Evolutionary conservation across 2,329 filamentous ascomycete genomes (phyloP), one percentile per base, ranked within the genome.

Genomic region (Verticillium isaacii): DNA sequence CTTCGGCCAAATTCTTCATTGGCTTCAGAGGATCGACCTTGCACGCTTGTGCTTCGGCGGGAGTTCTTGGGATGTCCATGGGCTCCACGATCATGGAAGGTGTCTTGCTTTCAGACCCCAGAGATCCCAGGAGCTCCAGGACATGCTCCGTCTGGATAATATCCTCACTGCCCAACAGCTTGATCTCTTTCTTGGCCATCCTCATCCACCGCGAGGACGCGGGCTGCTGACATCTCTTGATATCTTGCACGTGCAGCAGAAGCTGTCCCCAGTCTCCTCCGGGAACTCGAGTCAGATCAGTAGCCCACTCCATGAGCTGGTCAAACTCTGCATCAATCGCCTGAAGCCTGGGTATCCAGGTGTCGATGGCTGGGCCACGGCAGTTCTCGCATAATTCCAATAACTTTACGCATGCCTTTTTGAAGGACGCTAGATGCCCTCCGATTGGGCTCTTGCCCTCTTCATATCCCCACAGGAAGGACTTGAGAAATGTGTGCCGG

Each of bases 141-240:
- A 60, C n/a, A 3, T n/a, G 15, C 5, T 55, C 45, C 8, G 32
- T 32, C 6, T 32, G 17, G 3, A 45, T 41, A 17, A 63, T 5
- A 6, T 58, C 41, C 2, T 29, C 57, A 12, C 14, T 34, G 2
- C 55, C 41, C 56, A 64, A 23, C 17, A 61, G 45, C 8, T 41
- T 32, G 5, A 65, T 60, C 45, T 65, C 64, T 19, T 32, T 61
- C 8, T 60, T 56, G 17, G 61, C 64, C 19, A 63, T 25, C 15
- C 55, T 59, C n/a, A 61, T 32, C 19, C 64, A 12, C 8, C 57
- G 14, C 25, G n/a, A 12, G 19, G 63, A 63, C 2, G 15, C 36
- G 4, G 61, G 57, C 14, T 63, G 57, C 4, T 11, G 41, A 32
- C 58, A 32, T 34, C 50, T 60, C 2, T 37, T 41, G 36, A 65